A percentile compares a stretch with the other conserved stretches of the same genome.
Evolutionary conservation across 352 stramenopile species (phyloP).

Genomic region (Plasmopara muralis): DNA sequence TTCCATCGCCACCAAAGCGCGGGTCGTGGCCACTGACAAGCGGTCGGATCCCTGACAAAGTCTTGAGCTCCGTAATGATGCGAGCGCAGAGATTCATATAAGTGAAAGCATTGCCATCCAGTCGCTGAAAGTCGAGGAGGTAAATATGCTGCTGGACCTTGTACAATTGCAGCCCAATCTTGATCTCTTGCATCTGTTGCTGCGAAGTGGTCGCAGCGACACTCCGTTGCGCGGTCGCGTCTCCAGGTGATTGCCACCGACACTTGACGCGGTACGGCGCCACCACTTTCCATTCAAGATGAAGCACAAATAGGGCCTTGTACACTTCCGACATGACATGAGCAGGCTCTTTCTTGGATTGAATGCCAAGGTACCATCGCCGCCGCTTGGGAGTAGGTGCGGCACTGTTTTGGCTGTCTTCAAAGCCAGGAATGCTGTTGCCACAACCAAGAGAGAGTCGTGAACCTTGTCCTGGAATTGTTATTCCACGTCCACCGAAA

Average conservation of each 20-base stretch:
- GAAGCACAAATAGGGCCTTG: slow-evolving; percentile 94
- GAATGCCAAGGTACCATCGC: slow-evolving; percentile 98
- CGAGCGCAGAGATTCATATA: slow-evolving; percentile 99
- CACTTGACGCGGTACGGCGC: slow-evolving; percentile 97
- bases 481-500: slow-evolving; percentile 49
- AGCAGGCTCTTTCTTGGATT: slow-evolving; percentile 98
- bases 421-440: slow-evolving; percentile 28
- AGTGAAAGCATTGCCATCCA: slow-evolving; percentile 96
- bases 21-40: slow-evolving; percentile 42
- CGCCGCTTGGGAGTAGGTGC: slow-evolving; percentile 60
- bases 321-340: slow-evolving; percentile 99
- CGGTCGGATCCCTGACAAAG: slow-evolving; percentile 75
- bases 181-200: slow-evolving; percentile 71
- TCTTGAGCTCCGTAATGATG: slow-evolving; percentile 99
- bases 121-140: slow-evolving; percentile 96
- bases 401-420: slow-evolving; percentile 25
- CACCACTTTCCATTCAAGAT: slow-evolving; percentile 96
- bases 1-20: slow-evolving; percentile 43
- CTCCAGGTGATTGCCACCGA: slow-evolving; percentile 85
- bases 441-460: slow-evolving; percentile 20
- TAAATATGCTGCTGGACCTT: slow-evolving; percentile 99
- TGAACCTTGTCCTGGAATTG: slow-evolving; percentile 22
- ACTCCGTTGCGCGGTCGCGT: slow-evolving; percentile 17
- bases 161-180: slow-evolving; percentile 95
- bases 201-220: slow-evolving; percentile 20